Evolutionary conservation across 495 filamentous ascomycete genomes (phyloP).

Genomic region (Penicillium macrosclerotiorum): DNA sequence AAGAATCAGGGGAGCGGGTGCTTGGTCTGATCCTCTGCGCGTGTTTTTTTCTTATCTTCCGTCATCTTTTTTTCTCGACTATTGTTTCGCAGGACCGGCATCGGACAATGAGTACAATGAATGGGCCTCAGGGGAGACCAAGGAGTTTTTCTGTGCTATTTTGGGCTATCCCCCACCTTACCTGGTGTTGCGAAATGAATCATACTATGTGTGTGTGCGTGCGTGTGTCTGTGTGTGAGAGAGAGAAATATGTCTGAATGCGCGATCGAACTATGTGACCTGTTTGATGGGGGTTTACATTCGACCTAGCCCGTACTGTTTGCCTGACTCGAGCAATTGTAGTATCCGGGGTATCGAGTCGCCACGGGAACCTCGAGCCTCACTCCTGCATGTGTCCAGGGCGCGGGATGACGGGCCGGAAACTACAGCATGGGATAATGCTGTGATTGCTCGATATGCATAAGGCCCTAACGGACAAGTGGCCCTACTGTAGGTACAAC

Average conservation of each 20-base stretch:
- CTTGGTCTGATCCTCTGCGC: not conserved
- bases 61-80: not conserved
- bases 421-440: too few species aligned
- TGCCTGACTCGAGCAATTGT: not conserved
- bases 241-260: too few species aligned
- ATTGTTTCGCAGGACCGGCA: constrained; percentile 11
- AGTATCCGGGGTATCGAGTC: not conserved
- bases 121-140: constrained; percentile 28
- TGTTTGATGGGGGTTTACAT: not conserved
- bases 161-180: constrained; percentile 5
- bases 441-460: too few species aligned
- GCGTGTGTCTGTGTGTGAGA: not conserved
- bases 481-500: too few species aligned
- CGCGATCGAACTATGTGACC: too few species aligned
- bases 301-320: not conserved
- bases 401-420: too few species aligned
- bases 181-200: not conserved
- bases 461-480: too few species aligned
- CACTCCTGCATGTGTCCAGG: too few species aligned
- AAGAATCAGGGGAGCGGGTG: not conserved
- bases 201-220: not conserved
- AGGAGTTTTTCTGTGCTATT: constrained; percentile 30
- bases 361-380: not conserved
- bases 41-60: not conserved
- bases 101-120: constrained; percentile 31